Evolutionary conservation across 2,329 filamentous ascomycete species (phyloP).

Genomic region (Cryphonectria japonica): DNA sequence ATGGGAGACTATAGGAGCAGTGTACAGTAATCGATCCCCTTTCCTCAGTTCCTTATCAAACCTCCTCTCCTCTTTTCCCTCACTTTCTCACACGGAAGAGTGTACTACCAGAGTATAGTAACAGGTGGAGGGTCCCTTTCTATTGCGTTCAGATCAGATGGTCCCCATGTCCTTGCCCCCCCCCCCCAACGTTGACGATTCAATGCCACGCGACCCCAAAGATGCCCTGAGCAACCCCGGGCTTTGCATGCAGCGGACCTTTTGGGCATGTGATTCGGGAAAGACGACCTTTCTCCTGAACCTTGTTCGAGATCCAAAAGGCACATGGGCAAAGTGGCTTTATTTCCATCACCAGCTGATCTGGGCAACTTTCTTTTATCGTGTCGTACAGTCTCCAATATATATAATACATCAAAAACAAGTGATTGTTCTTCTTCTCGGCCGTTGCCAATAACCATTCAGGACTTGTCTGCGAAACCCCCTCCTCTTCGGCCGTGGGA

Average conservation of each 20-base stretch:
- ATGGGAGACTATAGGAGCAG: neutral
- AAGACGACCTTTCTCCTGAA: neutral
- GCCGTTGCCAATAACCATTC: neutral
- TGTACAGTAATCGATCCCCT: neutral
- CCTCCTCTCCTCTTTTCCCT: too few relatives aligned
- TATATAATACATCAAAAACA: neutral
- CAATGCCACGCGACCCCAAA: neutral
- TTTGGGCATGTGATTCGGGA: neutral
- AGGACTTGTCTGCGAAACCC: neutral
- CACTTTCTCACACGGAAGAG: too few relatives aligned
- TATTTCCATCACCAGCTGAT: neutral
- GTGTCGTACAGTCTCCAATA: neutral
- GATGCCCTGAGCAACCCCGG: neutral
- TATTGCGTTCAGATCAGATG: neutral
- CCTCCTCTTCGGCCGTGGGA: neutral
- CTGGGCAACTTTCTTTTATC: neutral
- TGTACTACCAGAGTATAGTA: neutral
- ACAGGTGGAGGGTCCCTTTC: neutral
- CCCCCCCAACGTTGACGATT: neutral
- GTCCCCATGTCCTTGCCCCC: neutral
- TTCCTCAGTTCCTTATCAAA: too few relatives aligned
- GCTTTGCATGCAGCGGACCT: neutral
- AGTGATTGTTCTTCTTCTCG: neutral
- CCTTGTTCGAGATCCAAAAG: neutral
- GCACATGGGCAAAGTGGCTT: neutral